phyloP scores from a whole-genome alignment of 495 filamentous ascomycete species.

The Penicillium pulvis region DNA sequence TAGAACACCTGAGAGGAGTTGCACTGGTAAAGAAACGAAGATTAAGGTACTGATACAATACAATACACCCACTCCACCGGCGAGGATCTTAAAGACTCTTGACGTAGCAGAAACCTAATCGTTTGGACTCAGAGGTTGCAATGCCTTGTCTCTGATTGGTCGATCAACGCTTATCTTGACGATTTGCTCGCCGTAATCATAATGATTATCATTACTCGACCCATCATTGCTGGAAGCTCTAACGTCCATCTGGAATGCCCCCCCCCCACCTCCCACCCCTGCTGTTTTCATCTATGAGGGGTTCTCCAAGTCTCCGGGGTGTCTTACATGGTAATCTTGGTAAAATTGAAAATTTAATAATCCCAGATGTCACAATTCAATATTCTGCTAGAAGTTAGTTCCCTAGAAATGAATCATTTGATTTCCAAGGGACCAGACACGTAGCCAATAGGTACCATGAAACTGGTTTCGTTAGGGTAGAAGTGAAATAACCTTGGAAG shows the following conservation, averaged over 20 bases:
- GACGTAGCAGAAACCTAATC: conserved; percentile 50
- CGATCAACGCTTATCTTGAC: conserved; percentile 37
- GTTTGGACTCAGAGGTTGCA: conserved; percentile 35
- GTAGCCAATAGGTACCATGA: background rate
- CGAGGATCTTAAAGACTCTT: conserved; percentile 24
- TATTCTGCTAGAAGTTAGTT: background rate
- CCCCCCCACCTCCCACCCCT: background rate
- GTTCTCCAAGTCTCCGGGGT: background rate
- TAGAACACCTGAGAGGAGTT: background rate
- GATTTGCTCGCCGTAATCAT: conserved; percentile 32
- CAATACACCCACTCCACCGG: conserved; percentile 12
- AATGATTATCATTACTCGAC: conserved; percentile 32
- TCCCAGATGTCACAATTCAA: background rate
- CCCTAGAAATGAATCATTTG: background rate
- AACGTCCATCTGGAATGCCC: conserved; percentile 19
- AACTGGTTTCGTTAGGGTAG: background rate
- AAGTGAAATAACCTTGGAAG: background rate
- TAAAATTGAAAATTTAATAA: background rate
- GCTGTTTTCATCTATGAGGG: conserved; percentile 1
- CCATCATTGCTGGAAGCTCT: conserved; percentile 8
- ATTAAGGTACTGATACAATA: conserved; percentile 13
- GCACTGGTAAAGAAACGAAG: background rate
- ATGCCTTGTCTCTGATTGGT: conserved; percentile 39
- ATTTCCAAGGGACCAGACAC: background rate
- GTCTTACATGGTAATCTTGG: background rate